A percentile compares a stretch with the other conserved stretches of the same genome.
Evolutionary conservation across 768 basidiomycete species (phyloP).

Genomic region (Collybia sordida): DNA sequence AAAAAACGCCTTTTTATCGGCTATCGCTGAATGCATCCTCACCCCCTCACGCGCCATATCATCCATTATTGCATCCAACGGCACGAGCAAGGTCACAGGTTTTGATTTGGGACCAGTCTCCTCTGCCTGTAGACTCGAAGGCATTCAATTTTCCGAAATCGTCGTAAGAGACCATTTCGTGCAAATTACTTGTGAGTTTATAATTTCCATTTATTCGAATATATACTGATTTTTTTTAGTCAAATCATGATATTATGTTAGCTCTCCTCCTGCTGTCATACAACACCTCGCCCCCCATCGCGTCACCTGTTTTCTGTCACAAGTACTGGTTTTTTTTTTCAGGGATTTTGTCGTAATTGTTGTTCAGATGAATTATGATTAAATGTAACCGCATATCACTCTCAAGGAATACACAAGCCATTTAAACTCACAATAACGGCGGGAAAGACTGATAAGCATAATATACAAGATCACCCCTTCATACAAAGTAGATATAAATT

Average conservation of each 20-base stretch:
- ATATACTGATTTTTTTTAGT: not conserved
- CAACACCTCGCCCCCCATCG: too few relatives aligned
- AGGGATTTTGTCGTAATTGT: too few relatives aligned
- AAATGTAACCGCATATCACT: too few relatives aligned
- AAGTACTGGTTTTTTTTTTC: too few relatives aligned
- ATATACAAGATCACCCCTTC: not conserved
- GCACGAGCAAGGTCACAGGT: not conserved
- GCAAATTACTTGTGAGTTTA: conserved; percentile 14
- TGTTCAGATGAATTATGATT: too few relatives aligned
- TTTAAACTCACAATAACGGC: too few relatives aligned
- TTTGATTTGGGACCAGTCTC: conserved; percentile 6
- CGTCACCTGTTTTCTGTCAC: too few relatives aligned
- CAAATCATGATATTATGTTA: too few relatives aligned
- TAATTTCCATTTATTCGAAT: not conserved
- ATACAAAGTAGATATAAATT: not conserved
- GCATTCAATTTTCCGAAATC: conserved; percentile 4
- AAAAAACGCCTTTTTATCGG: conserved; percentile 11
- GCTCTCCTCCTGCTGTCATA: too few relatives aligned
- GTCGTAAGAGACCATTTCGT: conserved; percentile 10
- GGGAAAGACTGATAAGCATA: too few relatives aligned
- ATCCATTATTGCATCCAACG: conserved; percentile 5
- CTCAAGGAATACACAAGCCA: too few relatives aligned
- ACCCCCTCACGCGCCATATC: conserved; percentile 9
- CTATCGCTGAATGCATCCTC: conserved; percentile 14
- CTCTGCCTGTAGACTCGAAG: conserved; percentile 5